A percentile compares a stretch with the other conserved stretches of the same genome.
Conservation (phyloP, 768 basidiomycete genomes). For the Mycena capillaripes region DNA sequence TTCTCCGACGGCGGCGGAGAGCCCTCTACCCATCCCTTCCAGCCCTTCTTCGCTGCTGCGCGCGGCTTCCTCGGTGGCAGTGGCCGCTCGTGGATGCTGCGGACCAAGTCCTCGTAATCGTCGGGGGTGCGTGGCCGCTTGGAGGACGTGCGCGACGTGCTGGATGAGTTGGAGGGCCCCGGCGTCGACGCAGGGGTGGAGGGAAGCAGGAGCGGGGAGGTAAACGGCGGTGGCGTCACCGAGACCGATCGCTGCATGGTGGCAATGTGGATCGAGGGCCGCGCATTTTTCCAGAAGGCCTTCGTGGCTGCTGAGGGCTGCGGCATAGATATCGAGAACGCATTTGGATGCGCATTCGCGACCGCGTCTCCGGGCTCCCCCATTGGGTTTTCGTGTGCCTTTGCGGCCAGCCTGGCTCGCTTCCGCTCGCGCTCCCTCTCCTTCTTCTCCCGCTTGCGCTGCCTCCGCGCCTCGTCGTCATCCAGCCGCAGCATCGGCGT, state of each 20-base stretch:
- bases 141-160: constrained; percentile 83
- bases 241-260: constrained; percentile 79
- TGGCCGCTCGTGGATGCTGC: constrained; percentile 40
- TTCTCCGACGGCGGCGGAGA: constrained; percentile 85
- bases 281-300: constrained; percentile 74
- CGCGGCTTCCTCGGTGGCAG: constrained; percentile 66
- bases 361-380: constrained; percentile 42
- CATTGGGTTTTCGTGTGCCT: constrained; percentile 50
- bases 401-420: constrained; percentile 52
- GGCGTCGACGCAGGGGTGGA: constrained; percentile 82
- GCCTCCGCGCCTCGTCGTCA: constrained; percentile 69
- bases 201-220: constrained; percentile 53
- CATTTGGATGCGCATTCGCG: constrained; percentile 48
- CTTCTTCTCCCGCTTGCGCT: constrained; percentile 67
- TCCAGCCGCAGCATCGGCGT: constrained; percentile 65
- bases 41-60: constrained; percentile 80
- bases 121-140: constrained; percentile 84
- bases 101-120: constrained; percentile 63
- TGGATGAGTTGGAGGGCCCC: constrained; percentile 80
- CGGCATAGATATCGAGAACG: constrained; percentile 44
- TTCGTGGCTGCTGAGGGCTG: constrained; percentile 52
- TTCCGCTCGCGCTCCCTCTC: constrained; percentile 67
- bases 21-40: constrained; percentile 94
- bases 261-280: constrained; percentile 82
- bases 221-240: constrained; percentile 77